These are phyloP conservation scores for Pseudoscleropodium purum DNA, from an alignment of 225 moss, liverwort and hornwort genomes.

Conservation along the genomic window DNA sequence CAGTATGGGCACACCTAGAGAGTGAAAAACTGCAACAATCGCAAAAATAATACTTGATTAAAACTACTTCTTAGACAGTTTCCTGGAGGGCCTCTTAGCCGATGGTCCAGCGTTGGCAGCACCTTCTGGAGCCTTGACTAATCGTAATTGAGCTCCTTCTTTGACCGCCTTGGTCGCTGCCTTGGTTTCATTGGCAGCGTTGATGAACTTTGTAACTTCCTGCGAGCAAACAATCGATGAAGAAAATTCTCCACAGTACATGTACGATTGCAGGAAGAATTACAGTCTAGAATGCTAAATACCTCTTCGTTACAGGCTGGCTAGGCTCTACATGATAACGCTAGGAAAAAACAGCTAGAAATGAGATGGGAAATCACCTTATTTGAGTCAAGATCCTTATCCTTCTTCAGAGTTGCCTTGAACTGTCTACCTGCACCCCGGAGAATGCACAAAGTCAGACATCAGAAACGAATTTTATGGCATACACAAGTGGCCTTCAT, in stretches of 20 bases:
- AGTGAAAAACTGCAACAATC: neutral
- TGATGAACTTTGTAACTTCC: constrained; percentile 77
- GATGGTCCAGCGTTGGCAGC: constrained; percentile 3
- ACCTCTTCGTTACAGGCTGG: neutral
- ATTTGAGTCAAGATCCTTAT: constrained; percentile 50
- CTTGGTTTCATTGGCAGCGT: constrained; percentile 77
- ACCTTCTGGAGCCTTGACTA: constrained; percentile 44
- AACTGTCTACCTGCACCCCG: constrained; percentile 52
- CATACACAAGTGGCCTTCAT: neutral
- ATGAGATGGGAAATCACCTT: constrained; percentile 1
- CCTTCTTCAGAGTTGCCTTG: constrained; percentile 61
- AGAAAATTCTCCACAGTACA: neutral
- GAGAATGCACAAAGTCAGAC: neutral
- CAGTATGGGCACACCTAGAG: neutral
- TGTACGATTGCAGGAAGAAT: neutral
- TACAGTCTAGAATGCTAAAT: neutral
- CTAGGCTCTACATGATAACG: neutral
- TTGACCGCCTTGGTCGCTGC: constrained; percentile 67
- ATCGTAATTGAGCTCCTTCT: constrained; percentile 76
- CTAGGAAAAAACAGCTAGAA: neutral
- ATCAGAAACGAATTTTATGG: neutral
- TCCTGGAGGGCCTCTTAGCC: constrained; percentile 17
- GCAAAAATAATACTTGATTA: neutral
- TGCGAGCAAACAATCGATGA: constrained; percentile 10
- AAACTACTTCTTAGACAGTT: constrained; percentile 26